These are phyloP conservation scores for Metschnikowia lunata DNA, from an alignment of 805 yeast species.

Conservation along the genomic window DNA sequence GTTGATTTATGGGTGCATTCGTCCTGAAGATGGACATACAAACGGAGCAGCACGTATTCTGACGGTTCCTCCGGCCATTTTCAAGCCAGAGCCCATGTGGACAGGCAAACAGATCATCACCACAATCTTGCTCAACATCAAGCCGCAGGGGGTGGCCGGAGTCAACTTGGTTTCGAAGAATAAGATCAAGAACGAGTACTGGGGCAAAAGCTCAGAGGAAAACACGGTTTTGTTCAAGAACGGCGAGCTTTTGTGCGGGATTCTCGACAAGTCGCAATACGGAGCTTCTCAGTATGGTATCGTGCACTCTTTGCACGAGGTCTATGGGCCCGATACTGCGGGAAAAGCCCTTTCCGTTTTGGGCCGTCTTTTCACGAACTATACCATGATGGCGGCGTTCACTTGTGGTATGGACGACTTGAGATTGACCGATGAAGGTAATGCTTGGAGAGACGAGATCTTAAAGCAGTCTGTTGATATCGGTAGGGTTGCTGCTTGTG, in stretches of 20 bases:
- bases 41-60: conserved; percentile 55
- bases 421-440: conserved; percentile 87
- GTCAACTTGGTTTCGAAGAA: conserved; percentile 77
- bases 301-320: conserved; percentile 93
- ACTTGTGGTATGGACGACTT: conserved; percentile 99
- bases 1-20: conserved; percentile 84
- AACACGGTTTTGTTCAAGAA: conserved; percentile 79
- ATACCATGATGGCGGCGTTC: conserved; percentile 85
- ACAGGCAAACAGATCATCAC: conserved; percentile 97
- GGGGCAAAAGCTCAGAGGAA: conserved; percentile 84
- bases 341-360: conserved; percentile 88
- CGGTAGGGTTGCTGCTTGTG: conserved; percentile 91
- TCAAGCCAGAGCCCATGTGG: conserved; percentile 89
- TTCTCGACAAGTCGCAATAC: conserved; percentile 94
- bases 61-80: conserved; percentile 84
- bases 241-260: conserved; percentile 89
- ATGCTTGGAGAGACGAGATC: conserved; percentile 80
- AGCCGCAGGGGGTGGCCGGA: conserved; percentile 87
- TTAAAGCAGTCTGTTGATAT: conserved; percentile 71
- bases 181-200: conserved; percentile 89
- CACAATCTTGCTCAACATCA: conserved; percentile 84
- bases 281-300: conserved; percentile 97
- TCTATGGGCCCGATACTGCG: conserved; percentile 87
- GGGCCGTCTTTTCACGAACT: conserved; percentile 92
- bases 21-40: conserved; percentile 97